Percentiles rank a stretch among this genome's conserved stretches.
Conservation (phyloP, 805 yeast species). For the Myxozyma nipponensis region DNA sequence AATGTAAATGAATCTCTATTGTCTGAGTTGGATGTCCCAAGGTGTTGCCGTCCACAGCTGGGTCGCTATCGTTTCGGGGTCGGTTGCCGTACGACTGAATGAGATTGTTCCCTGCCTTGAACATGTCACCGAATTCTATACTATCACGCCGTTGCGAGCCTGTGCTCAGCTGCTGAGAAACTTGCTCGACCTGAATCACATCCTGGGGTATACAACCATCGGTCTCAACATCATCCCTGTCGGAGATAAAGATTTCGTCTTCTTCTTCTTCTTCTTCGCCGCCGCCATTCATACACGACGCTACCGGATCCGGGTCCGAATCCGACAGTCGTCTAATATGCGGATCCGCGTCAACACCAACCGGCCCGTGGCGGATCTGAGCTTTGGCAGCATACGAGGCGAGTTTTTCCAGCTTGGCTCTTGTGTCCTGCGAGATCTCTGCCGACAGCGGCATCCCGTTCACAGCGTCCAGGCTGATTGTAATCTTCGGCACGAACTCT, state of each 20-base stretch:
- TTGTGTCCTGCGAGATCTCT: slow-evolving; percentile 17
- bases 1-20: slow-evolving; percentile 45
- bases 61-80: background rate
- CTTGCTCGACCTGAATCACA: background rate
- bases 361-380: slow-evolving; percentile 4
- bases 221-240: slow-evolving; percentile 2
- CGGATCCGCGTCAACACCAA: background rate
- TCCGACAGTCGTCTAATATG: background rate
- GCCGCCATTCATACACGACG: slow-evolving; percentile 2
- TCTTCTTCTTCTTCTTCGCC: slow-evolving; percentile 1
- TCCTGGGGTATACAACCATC: background rate
- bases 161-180: background rate
- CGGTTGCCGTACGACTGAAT: background rate
- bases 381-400: slow-evolving; percentile 13
- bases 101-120: background rate
- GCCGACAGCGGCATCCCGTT: slow-evolving; percentile 26
- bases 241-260: background rate
- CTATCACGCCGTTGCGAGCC: background rate
- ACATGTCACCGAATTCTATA: background rate
- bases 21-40: slow-evolving; percentile 2
- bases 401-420: slow-evolving; percentile 14
- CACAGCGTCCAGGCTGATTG: slow-evolving; percentile 26
- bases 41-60: background rate
- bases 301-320: background rate
- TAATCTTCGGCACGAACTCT: slow-evolving; percentile 33